Base-by-base conservation (phyloP, 1,139 yeast species). In the Candida dubliniensis region DNA sequence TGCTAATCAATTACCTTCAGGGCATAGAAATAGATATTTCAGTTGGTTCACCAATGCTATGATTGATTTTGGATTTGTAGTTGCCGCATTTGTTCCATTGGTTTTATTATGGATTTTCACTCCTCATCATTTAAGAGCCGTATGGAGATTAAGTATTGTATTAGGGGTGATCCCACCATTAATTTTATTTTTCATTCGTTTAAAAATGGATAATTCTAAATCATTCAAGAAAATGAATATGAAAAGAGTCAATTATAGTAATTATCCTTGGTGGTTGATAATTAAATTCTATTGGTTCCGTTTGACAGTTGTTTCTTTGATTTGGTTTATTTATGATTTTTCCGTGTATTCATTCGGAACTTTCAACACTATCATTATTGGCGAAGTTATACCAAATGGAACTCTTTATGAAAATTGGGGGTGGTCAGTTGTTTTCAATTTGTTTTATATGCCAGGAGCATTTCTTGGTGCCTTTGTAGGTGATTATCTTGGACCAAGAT, bases 291-390 rank as follows among this genome's bases (percentile, higher is more conserved):
- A 91, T 67, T 85, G 95, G 87, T 84, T 84, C 57, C 81, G 96
- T 61, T 71, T 89, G 47, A 42, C 72, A 6, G 70, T 88, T 43
- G 86, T 88, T 32, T 74, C 93, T 4, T 58, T 86, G 47, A 79
- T 90, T 55, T 91, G 97, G 98, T 89, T 88, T 71, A 72, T 88
- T 56, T 91, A 91, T 61, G 95, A 91, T 67, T 89, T 90, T 65
- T 82, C 90, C 23, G 79, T 84, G 8, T 91, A 89, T 64, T 87
- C 96, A 0, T 90, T 88, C 61, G 91, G 96, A 54, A 80, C 87
- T 55, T 90, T 84, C 66, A 85, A 95, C 11, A 69, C 89, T 23
- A 74, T 75, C 50, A 87, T 89, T 51, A 68, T 88, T 50, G 69
- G 74, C 32, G 63, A 67, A 36, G 69, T 87, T 47, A 78, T 87